Evolutionary conservation across 805 yeast species (phyloP).

Genomic region (Hanseniaspora lindneri): DNA sequence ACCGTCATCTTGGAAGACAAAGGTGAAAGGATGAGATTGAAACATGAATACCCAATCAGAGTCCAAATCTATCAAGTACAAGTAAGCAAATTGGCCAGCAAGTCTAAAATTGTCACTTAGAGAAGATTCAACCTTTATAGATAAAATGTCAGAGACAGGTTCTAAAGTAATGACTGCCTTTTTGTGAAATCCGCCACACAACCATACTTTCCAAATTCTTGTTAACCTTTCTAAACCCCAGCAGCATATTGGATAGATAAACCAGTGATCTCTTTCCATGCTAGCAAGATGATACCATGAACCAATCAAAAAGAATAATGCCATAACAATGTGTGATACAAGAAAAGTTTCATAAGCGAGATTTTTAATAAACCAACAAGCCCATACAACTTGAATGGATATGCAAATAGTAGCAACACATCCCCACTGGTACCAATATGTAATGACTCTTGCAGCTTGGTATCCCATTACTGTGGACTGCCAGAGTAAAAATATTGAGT

Average conservation of each 20-base stretch:
- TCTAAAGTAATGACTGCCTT: slow-evolving; percentile 30
- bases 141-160: slow-evolving; percentile 17
- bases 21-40: slow-evolving; percentile 51
- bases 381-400: slow-evolving; percentile 35
- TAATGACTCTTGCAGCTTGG: slow-evolving; percentile 31
- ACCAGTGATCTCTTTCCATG: slow-evolving; percentile 41
- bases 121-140: slow-evolving; percentile 16
- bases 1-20: slow-evolving; percentile 21
- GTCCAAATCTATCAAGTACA: slow-evolving; percentile 12
- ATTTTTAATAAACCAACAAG: slow-evolving; percentile 36
- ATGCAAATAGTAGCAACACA: slow-evolving; percentile 30
- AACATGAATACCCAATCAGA: slow-evolving; percentile 31
- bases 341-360: slow-evolving; percentile 38
- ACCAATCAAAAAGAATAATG: slow-evolving; percentile 36
- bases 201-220: slow-evolving; percentile 42
- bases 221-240: slow-evolving; percentile 60
- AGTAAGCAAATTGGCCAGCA: slow-evolving; percentile 15
- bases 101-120: slow-evolving; percentile 4
- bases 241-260: slow-evolving; percentile 45
- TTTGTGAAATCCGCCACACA: slow-evolving; percentile 48
- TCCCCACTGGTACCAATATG: slow-evolving; percentile 34
- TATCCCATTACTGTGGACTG: slow-evolving; percentile 32
- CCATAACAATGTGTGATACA: slow-evolving; percentile 35
- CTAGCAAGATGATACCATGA: slow-evolving; percentile 35
- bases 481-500: slow-evolving; percentile 44